Base-by-base conservation (phyloP, 2,329 filamentous ascomycete genomes). In the Arthrobotrys pseudoclavata region DNA sequence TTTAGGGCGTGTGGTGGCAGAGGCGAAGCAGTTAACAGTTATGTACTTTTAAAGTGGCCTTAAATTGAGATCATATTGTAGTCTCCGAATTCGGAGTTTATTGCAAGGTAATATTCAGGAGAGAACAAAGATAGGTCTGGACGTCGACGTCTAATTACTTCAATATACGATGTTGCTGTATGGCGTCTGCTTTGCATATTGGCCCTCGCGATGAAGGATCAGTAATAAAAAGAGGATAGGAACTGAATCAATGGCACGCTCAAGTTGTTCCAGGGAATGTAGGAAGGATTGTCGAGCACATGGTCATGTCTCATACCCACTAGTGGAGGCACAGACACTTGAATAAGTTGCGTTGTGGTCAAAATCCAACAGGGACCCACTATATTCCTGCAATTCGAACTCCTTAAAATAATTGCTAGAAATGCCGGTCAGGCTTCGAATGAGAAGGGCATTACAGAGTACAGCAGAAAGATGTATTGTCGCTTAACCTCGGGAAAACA, bases 401-500 rank as follows among this genome's bases (percentile, higher is more conserved):
- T 45, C 42, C 37, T 40, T 40, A 10, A 45, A 45, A 45, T 45
- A 45, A 45, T 45, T 45, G n/a, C 10, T 20, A 42, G 6, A 45
- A 20, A 18, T 45, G 18, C 18, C n/a, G 18, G 42, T 45, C 4
- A 7, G 6, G 18, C 42, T 45, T 45, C 13, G 34, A 45, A 45
- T 45, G n/a, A 45, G 42, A 2, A 45, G 42, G 42, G 42, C 42
- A 50, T 50, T n/a, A 50, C 47, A 20, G 22, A 22, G 47, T 50
- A 22, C 47, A 10, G 26, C 50, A 53, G 10, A 48, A 22, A 22
- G 10, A 50, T 29, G 31, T 57, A 37, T 37, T 0, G 6, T 53
- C 52, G 52, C 52, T 57, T 57, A 57, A 57, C 52, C 52, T 57
- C 52, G 52, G 52, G 52, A 57, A 22, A 37, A 57, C 29, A 37